Evolutionary conservation across 345 rosid species (phyloP).

Genomic region (Gossypium longicalyx): DNA sequence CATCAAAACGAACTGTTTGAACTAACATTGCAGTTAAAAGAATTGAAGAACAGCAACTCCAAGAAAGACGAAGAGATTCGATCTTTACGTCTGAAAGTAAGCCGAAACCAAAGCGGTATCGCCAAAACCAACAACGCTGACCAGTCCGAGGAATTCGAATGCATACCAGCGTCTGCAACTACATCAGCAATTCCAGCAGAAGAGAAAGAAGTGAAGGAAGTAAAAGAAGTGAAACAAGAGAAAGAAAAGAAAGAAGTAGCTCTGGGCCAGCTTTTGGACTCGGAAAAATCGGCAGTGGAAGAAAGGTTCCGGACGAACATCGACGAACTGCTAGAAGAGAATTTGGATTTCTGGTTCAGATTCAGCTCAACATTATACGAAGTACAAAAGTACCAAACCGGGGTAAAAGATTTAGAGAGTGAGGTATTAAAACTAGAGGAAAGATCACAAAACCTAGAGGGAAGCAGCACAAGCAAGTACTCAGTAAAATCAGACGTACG

Average conservation of each 20-base stretch:
- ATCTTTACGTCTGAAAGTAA: constrained; percentile 51
- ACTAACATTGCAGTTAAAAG: constrained; percentile 32
- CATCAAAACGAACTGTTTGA: constrained; percentile 31
- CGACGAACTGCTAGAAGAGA: constrained; percentile 75
- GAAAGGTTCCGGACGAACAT: constrained; percentile 46
- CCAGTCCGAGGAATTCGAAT: not conserved
- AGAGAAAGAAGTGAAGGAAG: constrained; percentile 35
- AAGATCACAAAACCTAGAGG: constrained; percentile 48
- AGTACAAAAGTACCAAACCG: constrained; percentile 68
- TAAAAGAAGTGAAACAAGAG: constrained; percentile 34
- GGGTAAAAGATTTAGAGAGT: constrained; percentile 57
- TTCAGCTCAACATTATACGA: constrained; percentile 70
- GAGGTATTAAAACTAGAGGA: constrained; percentile 57
- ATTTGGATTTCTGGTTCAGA: constrained; percentile 76
- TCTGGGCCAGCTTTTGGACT: too few relatives aligned
- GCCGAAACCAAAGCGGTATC: constrained; percentile 46
- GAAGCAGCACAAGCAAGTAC: constrained; percentile 39
- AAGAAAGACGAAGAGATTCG: constrained; percentile 75
- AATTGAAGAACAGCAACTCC: constrained; percentile 48
- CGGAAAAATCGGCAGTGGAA: constrained; percentile 39
- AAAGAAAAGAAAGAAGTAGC: constrained; percentile 27
- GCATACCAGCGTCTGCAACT: constrained; percentile 1
- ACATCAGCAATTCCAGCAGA: not conserved
- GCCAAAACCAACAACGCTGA: constrained; percentile 26
- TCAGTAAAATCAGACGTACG: constrained; percentile 56